These are phyloP conservation scores for Phyllosticta ampelicida DNA, from an alignment of 2,329 filamentous ascomycete species.

Conservation along the genomic window DNA sequence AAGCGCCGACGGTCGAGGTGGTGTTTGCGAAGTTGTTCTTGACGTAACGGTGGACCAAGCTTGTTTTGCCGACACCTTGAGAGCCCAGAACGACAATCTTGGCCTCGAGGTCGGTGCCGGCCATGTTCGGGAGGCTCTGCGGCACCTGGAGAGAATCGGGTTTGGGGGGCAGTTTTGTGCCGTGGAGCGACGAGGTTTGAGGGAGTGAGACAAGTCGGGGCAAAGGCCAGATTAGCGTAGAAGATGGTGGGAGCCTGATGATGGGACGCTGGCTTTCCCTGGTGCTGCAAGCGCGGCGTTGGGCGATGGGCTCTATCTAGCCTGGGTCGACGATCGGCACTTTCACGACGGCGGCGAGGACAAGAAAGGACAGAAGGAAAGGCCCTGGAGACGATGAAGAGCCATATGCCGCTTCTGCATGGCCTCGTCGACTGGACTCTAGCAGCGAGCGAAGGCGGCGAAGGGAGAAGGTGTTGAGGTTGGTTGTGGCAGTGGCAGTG, in stretches of 20 bases:
- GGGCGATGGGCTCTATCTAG: neutral
- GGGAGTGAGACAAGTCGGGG: neutral
- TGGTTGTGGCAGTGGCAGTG: neutral
- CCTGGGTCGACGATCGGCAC: neutral
- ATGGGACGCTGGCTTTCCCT: neutral
- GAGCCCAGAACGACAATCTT: constrained; percentile 73
- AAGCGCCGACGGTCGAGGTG: constrained; percentile 40
- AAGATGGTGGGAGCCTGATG: neutral
- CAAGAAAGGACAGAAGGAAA: neutral
- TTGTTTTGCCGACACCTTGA: constrained; percentile 72
- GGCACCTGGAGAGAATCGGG: neutral
- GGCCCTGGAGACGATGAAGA: neutral
- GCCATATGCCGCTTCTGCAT: neutral
- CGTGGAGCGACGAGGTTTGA: neutral
- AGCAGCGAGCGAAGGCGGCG: neutral
- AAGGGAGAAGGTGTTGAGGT: neutral
- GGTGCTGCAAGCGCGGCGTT: neutral
- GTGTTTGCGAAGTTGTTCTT: constrained; percentile 51
- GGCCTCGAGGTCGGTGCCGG: constrained; percentile 53
- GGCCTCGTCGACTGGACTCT: neutral
- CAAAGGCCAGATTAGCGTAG: neutral
- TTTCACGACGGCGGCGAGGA: neutral
- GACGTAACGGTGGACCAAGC: constrained; percentile 65
- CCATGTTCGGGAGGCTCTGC: constrained; percentile 1
- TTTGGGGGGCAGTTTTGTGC: neutral